Evolutionary conservation across 83 land plant species (phyloP), one percentile per base, ranked within the genome.

Genomic region (Isoetes engelmannii): DNA sequence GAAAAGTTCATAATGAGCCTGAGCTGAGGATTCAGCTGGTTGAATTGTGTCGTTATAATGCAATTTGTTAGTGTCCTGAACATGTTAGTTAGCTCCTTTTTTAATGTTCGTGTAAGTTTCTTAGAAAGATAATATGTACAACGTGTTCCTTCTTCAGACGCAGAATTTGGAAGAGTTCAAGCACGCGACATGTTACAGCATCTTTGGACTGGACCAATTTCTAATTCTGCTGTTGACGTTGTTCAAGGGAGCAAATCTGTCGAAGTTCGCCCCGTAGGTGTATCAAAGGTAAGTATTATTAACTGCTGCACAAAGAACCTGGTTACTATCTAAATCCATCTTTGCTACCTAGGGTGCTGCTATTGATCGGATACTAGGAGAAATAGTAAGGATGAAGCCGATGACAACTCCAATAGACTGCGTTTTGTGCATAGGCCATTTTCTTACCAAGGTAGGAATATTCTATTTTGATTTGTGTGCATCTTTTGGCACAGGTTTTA

Each of bases 191-290:
- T 59, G 62, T 18, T 59, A 3, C 62, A 59, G 62, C 62, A 59
- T 18, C 28, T 59, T 8, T 59, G 62, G 62, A 59, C 62, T 18
- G 62, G 62, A 12, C 62, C 62, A 12, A 59, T 59, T 3, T 59
- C 62, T 3, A 59, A 59, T 59, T 20, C 62, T 18, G 62, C 62
- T 7, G 62, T 59, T 12, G 62, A 59, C 3, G 62, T 59, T 3
- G 62, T 59, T 18, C 62, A 59, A 59, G 62, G 62, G 18, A 59
- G 62, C 19, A 59, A 59, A 59, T 59, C 62, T 12, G 20, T 59
- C 1, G 62, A 59, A 59, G 62, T 59, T 12, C 62, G 62, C 28
- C 62, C 62, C 28, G 62, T 58, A 15, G 61, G 61, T 18, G 62
- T 59, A 19, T 59, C 62, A 19, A 59, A 59, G 62, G 62, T 59